Evolutionary conservation across 345 rosid genomes (phyloP), one percentile per base, ranked within the genome.

Genomic region (Alliaria petiolata): DNA sequence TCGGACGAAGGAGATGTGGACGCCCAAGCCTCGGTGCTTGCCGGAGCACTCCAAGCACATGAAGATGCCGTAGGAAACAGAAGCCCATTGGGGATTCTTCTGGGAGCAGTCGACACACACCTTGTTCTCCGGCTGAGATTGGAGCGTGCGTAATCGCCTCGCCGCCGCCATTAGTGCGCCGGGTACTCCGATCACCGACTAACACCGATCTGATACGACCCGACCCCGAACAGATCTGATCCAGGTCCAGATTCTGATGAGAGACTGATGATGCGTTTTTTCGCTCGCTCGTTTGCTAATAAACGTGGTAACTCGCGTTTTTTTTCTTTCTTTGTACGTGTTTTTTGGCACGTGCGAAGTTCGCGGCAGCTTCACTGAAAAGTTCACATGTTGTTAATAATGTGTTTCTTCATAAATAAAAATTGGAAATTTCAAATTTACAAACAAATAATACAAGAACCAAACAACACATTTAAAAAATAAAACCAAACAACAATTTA

Each of bases 21-120:
- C 99, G 15, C 99, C 99, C 58, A 95, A 87, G 74, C 99, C 98
- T 3, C 97, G 89, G 79, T 95, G 99, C 83, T 89, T 91, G 12
- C 99, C 99, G 40, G 99, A 95, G 91, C 99, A 95, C 63, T 95
- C 99, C 22, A 95, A 83, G 62, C 99, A 95, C 97, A 91, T 95
- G 87, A 95, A 95, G 69, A 95, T 78, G 7, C 97, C 99, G 74
- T 95, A 91, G 8, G 98, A 89, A 20, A 95, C 93, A n/a, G 99
- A 95, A 1, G 98, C 99, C 99, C 99, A 95, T 83, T 95, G 99
- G 8, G 99, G 99, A 71, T 95, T 95, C 84, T 91, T 95, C 81
- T 91, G 97, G 16, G 89, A 73, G 76, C 98, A 95, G 55, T 95
- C 99, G 39, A 91, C 99, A 82, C 99, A 95, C 54, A 84, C 82